These are phyloP conservation scores for Pseudocercospora crystallina DNA, from an alignment of 2,329 filamentous ascomycete species.

Conservation along the genomic window DNA sequence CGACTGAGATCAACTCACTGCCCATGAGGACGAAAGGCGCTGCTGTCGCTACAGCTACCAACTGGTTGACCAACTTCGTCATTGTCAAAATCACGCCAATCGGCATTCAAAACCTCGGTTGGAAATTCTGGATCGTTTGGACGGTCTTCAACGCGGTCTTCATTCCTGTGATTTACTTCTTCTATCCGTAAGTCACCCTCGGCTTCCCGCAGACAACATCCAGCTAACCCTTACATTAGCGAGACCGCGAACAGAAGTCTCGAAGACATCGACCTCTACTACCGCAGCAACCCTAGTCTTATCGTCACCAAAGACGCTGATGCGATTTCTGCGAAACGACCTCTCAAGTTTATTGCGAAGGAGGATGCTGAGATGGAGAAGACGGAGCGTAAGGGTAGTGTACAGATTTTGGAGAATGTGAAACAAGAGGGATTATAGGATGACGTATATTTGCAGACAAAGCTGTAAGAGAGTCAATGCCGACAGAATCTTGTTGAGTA, in stretches of 20 bases:
- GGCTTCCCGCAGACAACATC: conserved; percentile 26
- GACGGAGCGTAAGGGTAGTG: conserved; percentile 36
- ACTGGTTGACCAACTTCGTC: conserved; percentile 54
- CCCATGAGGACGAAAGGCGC: conserved; percentile 52
- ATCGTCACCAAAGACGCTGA: conserved; percentile 34
- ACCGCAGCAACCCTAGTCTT: too few relatives aligned
- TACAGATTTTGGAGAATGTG: conserved; percentile 36
- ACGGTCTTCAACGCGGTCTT: too few relatives aligned
- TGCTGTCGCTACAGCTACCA: conserved; percentile 51
- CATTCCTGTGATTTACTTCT: not conserved
- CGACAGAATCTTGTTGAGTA: too few relatives aligned
- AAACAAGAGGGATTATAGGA: too few relatives aligned
- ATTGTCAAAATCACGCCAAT: conserved; percentile 29
- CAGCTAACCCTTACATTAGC: conserved; percentile 36
- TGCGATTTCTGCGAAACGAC: conserved; percentile 34
- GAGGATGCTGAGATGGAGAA: conserved; percentile 26
- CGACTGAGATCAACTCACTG: conserved; percentile 52
- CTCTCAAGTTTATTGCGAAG: conserved; percentile 41
- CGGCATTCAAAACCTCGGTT: conserved; percentile 24
- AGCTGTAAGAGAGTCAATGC: too few relatives aligned
- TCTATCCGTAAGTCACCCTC: too few relatives aligned
- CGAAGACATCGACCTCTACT: conserved; percentile 40
- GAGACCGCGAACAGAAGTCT: conserved; percentile 34
- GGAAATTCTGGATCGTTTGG: too few relatives aligned
- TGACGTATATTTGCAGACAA: too few relatives aligned